Conservation (phyloP, 495 filamentous ascomycete genomes). For the Staphylotrichum tortipilum region DNA sequence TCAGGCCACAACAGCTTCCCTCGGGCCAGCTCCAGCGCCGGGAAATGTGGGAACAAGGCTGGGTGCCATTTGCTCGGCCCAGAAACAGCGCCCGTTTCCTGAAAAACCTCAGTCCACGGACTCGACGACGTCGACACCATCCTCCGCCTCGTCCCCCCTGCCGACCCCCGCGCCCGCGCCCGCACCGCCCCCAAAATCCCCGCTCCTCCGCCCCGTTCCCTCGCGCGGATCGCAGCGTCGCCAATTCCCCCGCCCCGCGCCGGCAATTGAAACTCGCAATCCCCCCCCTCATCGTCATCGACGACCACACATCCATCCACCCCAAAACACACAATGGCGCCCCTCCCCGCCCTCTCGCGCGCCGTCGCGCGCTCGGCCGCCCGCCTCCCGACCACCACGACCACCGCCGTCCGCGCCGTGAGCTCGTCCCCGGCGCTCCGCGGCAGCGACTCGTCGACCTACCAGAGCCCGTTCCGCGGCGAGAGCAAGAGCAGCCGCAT, state of each 20-base stretch:
- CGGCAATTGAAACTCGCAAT: not conserved
- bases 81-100: conserved; percentile 24
- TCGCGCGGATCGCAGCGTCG: conserved; percentile 3
- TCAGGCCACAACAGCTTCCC: conserved; percentile 21
- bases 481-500: conserved; percentile 55
- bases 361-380: conserved; percentile 35
- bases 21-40: conserved; percentile 7
- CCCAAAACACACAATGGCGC: conserved; percentile 43
- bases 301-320: no score
- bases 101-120: conserved; percentile 43
- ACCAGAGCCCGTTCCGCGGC: conserved; percentile 53
- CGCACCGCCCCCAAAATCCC: not conserved
- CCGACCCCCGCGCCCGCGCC: no score
- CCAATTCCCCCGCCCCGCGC: not conserved
- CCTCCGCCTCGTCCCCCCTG: no score
- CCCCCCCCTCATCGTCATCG: conserved; percentile 1
- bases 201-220: not conserved
- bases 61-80: conserved; percentile 32
- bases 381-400: conserved; percentile 15
- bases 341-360: conserved; percentile 40
- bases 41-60: conserved; percentile 28
- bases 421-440: conserved; percentile 35
- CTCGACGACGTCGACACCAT: conserved; percentile 11
- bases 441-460: conserved; percentile 28
- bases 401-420: conserved; percentile 37